Conservation (phyloP, 1,284 basidiomycete genomes). For the Hymenochaete sp. region DNA sequence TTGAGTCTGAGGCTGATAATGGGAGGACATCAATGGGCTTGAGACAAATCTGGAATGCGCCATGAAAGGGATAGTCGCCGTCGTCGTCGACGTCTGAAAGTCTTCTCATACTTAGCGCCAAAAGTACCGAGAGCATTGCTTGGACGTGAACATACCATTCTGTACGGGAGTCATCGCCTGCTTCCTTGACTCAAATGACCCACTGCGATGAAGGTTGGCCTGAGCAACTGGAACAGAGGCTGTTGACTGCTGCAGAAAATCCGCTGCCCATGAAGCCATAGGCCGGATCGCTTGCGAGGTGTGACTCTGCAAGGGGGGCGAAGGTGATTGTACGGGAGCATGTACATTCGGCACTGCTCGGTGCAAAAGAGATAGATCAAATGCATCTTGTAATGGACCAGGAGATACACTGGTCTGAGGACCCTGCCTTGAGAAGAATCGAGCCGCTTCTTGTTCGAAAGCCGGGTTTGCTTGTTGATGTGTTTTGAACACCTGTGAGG, state of each 20-base stretch:
- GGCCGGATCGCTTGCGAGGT: slow-evolving; percentile 23
- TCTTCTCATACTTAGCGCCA: too few species aligned
- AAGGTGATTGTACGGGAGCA: slow-evolving; percentile 22
- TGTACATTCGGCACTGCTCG: slow-evolving; percentile 38
- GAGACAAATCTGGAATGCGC: neutral
- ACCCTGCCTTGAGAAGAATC: slow-evolving; percentile 47
- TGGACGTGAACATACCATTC: too few species aligned
- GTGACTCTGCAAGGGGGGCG: slow-evolving; percentile 25
- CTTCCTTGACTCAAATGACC: too few species aligned
- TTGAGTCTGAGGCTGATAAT: neutral
- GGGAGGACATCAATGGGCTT: neutral
- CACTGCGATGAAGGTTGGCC: too few species aligned
- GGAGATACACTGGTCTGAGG: slow-evolving; percentile 23
- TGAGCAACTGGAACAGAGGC: too few species aligned
- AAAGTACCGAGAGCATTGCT: too few species aligned
- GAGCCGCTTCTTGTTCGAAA: slow-evolving; percentile 55
- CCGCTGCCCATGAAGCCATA: slow-evolving; percentile 49
- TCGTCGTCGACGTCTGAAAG: too few species aligned
- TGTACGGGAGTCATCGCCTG: too few species aligned
- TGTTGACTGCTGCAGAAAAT: slow-evolving; percentile 39
- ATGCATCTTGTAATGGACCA: slow-evolving; percentile 33
- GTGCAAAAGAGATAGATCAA: slow-evolving; percentile 51
- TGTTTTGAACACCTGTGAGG: slow-evolving; percentile 49
- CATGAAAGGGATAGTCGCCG: too few species aligned
- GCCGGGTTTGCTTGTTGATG: slow-evolving; percentile 35